These are phyloP conservation scores for Globisporangium solare DNA, from an alignment of 352 stramenopile genomes.

Conservation along the genomic window DNA sequence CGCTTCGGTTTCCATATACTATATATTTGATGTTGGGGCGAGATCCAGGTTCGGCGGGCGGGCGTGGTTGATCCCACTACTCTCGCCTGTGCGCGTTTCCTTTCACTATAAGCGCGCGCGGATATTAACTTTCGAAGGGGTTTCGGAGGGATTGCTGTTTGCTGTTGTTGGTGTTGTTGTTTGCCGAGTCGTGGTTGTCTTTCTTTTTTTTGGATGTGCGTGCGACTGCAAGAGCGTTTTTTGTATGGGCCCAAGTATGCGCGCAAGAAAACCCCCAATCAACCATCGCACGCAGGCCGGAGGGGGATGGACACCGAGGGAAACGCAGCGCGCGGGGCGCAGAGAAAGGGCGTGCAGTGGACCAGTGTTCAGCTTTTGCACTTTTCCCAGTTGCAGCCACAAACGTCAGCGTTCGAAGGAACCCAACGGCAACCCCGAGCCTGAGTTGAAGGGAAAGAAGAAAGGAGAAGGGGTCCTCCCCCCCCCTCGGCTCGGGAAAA, in stretches of 20 bases:
- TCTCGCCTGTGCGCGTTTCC: no score
- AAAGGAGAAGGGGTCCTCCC: neutral
- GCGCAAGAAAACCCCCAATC: no score
- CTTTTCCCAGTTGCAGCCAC: neutral
- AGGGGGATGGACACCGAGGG: neutral
- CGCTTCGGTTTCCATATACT: no score
- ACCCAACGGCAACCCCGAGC: constrained; percentile 1
- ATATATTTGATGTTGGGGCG: no score
- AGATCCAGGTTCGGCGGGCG: no score
- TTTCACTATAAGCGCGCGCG: no score
- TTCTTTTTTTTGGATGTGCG: constrained; percentile 6
- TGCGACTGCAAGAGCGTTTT: neutral
- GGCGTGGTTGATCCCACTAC: no score
- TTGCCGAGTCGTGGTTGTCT: constrained; percentile 1
- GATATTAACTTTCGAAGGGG: neutral
- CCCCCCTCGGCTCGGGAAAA: no score
- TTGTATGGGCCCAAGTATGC: constrained; percentile 1
- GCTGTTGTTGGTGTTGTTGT: no score
- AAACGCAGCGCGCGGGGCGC: neutral
- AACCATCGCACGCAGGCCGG: no score
- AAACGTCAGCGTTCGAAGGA: constrained; percentile 9
- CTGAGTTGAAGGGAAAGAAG: constrained; percentile 6
- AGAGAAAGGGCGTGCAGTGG: neutral
- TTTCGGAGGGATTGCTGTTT: neutral
- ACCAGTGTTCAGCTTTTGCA: constrained; percentile 9